phyloP scores from a whole-genome alignment of 2,329 filamentous ascomycete genomes.

The Escovopsis sp. region DNA sequence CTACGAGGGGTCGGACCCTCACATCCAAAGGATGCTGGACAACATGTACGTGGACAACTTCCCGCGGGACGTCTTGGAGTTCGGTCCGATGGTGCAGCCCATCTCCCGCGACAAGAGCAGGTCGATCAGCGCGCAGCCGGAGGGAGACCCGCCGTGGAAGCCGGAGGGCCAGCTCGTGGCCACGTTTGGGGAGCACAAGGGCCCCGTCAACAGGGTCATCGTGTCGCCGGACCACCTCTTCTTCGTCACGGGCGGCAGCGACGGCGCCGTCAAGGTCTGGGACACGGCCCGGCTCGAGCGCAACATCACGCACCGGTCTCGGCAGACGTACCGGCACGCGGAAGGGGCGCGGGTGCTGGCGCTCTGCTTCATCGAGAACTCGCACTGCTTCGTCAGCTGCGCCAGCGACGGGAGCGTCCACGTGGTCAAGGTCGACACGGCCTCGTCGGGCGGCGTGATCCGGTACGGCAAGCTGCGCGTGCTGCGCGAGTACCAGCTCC shows the following conservation, averaged over 20 bases:
- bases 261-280: conserved; percentile 86
- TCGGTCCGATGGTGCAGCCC: conserved; percentile 68
- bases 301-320: conserved; percentile 74
- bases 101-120: conserved; percentile 40
- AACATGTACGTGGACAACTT: conserved; percentile 67
- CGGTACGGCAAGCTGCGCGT: conserved; percentile 67
- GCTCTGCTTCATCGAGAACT: conserved; percentile 83
- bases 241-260: conserved; percentile 86
- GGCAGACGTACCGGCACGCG: conserved; percentile 69
- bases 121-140: conserved; percentile 29
- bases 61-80: conserved; percentile 47
- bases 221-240: conserved; percentile 84
- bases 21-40: conserved; percentile 58
- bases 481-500: conserved; percentile 68
- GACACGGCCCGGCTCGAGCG: conserved; percentile 79
- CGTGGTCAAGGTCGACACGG: conserved; percentile 62
- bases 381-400: conserved; percentile 83
- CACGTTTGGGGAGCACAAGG: conserved; percentile 76
- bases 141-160: conserved; percentile 48
- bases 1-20: conserved; percentile 66
- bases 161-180: conserved; percentile 74
- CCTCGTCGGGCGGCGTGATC: conserved; percentile 30
- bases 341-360: conserved; percentile 59
- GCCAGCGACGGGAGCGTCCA: conserved; percentile 82
- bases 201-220: conserved; percentile 64